Conservation (phyloP, 2,329 filamentous ascomycete genomes). For the Pestalotiopsis sp. region DNA sequence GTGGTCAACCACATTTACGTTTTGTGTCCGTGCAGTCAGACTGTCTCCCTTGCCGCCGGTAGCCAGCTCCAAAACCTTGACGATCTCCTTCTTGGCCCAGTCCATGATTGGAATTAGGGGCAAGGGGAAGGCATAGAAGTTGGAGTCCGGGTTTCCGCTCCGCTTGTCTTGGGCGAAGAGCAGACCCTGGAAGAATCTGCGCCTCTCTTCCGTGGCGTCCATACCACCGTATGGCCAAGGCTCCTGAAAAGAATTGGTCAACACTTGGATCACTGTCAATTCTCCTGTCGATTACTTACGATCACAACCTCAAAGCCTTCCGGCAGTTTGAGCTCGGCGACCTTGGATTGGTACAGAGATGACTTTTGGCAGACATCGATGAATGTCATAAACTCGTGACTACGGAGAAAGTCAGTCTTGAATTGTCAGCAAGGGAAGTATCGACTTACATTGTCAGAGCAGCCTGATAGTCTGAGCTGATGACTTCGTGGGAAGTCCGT, state of each 20-base stretch:
- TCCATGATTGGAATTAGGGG: constrained; percentile 44
- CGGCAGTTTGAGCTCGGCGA: constrained; percentile 49
- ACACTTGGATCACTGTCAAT: neutral
- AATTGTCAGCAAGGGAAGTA: neutral
- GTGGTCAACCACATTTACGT: constrained; percentile 8
- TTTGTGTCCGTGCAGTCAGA: neutral
- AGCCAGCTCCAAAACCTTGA: constrained; percentile 6
- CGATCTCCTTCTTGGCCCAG: constrained; percentile 3
- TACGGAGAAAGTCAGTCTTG: neutral
- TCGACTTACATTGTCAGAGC: constrained; percentile 13
- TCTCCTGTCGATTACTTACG: neutral
- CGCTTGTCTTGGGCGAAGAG: constrained; percentile 48
- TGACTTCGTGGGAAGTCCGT: constrained; percentile 22
- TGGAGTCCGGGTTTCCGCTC: constrained; percentile 54
- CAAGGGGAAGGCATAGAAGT: constrained; percentile 66
- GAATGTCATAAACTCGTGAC: constrained; percentile 41
- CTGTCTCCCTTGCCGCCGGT: constrained; percentile 10
- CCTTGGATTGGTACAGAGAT: constrained; percentile 40
- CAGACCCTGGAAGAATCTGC: constrained; percentile 52
- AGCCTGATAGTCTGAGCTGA: constrained; percentile 38
- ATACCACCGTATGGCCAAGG: constrained; percentile 68
- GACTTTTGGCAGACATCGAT: constrained; percentile 44
- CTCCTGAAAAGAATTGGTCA: constrained; percentile 38
- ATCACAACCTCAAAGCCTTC: constrained; percentile 45
- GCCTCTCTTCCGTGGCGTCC: constrained; percentile 39